A percentile compares a stretch with the other conserved stretches of the same genome.
Conservation (phyloP, 2,329 filamentous ascomycete genomes). For the Penicillium sp. region DNA sequence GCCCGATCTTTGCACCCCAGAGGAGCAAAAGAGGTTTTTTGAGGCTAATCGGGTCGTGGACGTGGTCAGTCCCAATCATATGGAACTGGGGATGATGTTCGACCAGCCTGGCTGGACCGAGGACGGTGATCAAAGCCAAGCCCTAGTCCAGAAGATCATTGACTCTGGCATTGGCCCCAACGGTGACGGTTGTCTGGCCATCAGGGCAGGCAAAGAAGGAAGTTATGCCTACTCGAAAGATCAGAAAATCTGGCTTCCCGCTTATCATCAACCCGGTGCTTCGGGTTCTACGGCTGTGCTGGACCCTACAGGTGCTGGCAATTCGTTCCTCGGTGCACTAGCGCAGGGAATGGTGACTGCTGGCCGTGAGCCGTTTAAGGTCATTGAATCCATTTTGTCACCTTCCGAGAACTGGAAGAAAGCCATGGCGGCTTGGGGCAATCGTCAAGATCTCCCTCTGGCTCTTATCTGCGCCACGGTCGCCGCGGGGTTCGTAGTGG, state of each 20-base stretch:
- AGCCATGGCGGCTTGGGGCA: slow-evolving; percentile 46
- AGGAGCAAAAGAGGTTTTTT: slow-evolving; percentile 55
- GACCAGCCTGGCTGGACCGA: slow-evolving; percentile 47
- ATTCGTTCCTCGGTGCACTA: slow-evolving; percentile 73
- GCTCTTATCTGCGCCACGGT: slow-evolving; percentile 77
- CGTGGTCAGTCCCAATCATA: slow-evolving; percentile 75
- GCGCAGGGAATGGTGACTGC: slow-evolving; percentile 54
- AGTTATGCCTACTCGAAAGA: slow-evolving; percentile 48
- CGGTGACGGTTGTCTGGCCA: slow-evolving; percentile 40
- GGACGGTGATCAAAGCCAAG: slow-evolving; percentile 26
- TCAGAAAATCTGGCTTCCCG: slow-evolving; percentile 66
- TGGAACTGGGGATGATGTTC: slow-evolving; percentile 86
- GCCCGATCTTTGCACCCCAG: slow-evolving; percentile 77
- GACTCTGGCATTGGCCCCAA: slow-evolving; percentile 37
- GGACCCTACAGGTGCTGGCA: slow-evolving; percentile 94
- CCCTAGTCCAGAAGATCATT: slow-evolving; percentile 37
- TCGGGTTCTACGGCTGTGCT: slow-evolving; percentile 55
- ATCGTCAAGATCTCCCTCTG: slow-evolving; percentile 52
- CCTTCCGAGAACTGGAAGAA: slow-evolving; percentile 56
- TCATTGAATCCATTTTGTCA: slow-evolving; percentile 37
- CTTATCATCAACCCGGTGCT: slow-evolving; percentile 59
- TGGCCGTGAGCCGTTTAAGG: slow-evolving; percentile 30
- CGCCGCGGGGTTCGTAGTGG: slow-evolving; percentile 87
- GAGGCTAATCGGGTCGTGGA: slow-evolving; percentile 56
- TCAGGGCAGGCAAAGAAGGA: slow-evolving; percentile 64